A percentile compares a stretch with the other conserved stretches of the same genome.
Conservation (phyloP, 495 filamentous ascomycete species). For the Jackrogersella minutella region DNA sequence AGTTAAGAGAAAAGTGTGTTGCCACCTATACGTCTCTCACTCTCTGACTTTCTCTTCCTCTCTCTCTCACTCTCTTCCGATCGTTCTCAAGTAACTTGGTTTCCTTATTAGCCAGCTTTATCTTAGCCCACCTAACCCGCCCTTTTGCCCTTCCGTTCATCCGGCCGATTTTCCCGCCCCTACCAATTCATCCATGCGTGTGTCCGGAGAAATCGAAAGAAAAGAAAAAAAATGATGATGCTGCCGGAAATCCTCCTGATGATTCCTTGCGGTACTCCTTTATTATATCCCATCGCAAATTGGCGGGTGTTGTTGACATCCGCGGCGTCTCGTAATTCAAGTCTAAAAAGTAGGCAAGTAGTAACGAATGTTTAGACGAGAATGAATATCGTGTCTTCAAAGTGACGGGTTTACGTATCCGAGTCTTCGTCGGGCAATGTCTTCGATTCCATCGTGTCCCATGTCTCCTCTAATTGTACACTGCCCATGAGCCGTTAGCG, state of each 20-base stretch:
- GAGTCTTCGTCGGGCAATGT: slow-evolving; percentile 35
- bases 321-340: not conserved
- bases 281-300: slow-evolving; percentile 21
- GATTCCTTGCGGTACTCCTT: slow-evolving; percentile 35
- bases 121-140: slow-evolving; percentile 29
- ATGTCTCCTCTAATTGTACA: slow-evolving; percentile 31
- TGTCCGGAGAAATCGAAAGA: slow-evolving; percentile 6
- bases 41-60: not conserved
- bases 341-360: slow-evolving; percentile 4
- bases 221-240: slow-evolving; percentile 9
- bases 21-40: slow-evolving; percentile 1
- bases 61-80: not conserved
- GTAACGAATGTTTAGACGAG: not conserved
- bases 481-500: slow-evolving; percentile 26
- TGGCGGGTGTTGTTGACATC: not conserved
- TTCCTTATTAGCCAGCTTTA: slow-evolving; percentile 30
- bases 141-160: slow-evolving; percentile 35
- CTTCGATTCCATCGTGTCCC: slow-evolving; percentile 39
- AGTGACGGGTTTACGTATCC: slow-evolving; percentile 10
- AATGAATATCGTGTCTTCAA: not conserved
- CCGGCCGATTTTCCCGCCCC: slow-evolving; percentile 36
- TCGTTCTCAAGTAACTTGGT: slow-evolving; percentile 12
- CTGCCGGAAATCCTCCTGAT: slow-evolving; percentile 20
- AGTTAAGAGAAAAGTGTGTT: not conserved
- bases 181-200: slow-evolving; percentile 34